Evolutionary conservation across 2,329 filamentous ascomycete species (phyloP).

Genomic region (Hymenoscyphus infarciens): DNA sequence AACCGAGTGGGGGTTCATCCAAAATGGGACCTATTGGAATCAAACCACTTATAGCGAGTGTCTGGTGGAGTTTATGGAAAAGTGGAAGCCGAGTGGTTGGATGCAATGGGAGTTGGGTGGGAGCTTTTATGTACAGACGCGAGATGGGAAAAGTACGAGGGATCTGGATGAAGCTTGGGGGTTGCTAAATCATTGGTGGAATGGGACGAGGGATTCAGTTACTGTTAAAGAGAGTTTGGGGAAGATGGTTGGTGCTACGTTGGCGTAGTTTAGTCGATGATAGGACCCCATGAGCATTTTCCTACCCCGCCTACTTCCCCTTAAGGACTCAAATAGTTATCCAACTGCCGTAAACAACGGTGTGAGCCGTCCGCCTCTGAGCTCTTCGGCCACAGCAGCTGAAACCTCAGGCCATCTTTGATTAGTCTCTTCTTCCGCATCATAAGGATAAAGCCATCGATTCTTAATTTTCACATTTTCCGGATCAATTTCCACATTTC

Average conservation of each 20-base stretch:
- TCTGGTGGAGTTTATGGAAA: slow-evolving; percentile 41
- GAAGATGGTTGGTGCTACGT: background rate
- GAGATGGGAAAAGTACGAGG: slow-evolving; percentile 42
- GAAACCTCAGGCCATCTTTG: slow-evolving; percentile 43
- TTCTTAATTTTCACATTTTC: slow-evolving; percentile 46
- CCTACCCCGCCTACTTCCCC: too few relatives aligned
- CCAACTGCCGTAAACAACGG: slow-evolving; percentile 34
- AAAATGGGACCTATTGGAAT: slow-evolving; percentile 41
- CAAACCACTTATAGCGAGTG: slow-evolving; percentile 49
- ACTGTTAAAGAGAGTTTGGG: too few relatives aligned
- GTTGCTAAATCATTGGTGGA: slow-evolving; percentile 29
- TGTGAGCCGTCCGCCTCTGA: slow-evolving; percentile 38
- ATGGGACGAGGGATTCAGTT: background rate
- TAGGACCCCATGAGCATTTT: too few relatives aligned
- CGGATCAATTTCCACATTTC: slow-evolving; percentile 43
- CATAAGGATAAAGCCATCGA: slow-evolving; percentile 45
- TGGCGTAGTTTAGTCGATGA: too few relatives aligned
- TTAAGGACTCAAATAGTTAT: background rate
- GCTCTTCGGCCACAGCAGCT: slow-evolving; percentile 36
- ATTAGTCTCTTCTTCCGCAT: slow-evolving; percentile 42
- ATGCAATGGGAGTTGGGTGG: slow-evolving; percentile 55
- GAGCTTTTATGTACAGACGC: slow-evolving; percentile 48
- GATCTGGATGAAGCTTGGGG: slow-evolving; percentile 57
- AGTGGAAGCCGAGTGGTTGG: slow-evolving; percentile 45
- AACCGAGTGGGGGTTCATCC: slow-evolving; percentile 46